Conservation (phyloP, 305 asterid species). For the Fraxinus platypoda region DNA sequence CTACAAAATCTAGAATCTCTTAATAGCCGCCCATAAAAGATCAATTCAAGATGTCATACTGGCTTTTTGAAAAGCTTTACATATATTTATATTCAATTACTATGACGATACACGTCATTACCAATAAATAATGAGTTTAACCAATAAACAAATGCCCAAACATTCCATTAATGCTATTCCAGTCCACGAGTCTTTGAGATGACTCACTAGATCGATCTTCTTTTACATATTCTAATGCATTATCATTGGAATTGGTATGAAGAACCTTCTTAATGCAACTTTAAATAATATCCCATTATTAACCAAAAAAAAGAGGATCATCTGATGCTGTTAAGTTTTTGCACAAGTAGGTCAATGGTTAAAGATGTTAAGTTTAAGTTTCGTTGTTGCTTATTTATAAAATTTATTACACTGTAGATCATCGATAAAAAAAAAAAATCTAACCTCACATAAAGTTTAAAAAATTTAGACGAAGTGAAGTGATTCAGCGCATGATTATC, state of each 20-base stretch:
- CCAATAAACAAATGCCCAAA: conserved; percentile 28
- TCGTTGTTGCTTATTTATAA: background rate
- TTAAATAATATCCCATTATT: conserved; percentile 18
- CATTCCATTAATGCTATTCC: conserved; percentile 30
- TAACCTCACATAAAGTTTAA: background rate
- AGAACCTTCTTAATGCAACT: conserved; percentile 49
- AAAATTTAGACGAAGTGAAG: background rate
- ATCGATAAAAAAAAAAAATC: background rate
- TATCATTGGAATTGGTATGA: conserved; percentile 42
- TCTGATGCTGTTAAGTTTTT: no score
- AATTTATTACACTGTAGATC: no score
- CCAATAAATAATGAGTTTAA: conserved; percentile 35
- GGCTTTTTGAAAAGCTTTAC: background rate
- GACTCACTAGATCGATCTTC: conserved; percentile 36
- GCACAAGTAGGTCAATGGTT: no score
- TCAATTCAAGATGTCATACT: background rate
- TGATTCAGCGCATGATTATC: background rate
- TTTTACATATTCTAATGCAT: conserved; percentile 35
- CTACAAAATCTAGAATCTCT: background rate
- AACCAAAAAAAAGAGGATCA: background rate
- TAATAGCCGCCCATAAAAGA: background rate
- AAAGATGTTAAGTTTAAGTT: background rate
- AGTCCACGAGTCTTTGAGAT: conserved; percentile 47
- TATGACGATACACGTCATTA: conserved; percentile 47
- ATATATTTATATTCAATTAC: background rate